Base-by-base conservation (phyloP, 768 basidiomycete species). In the Neoboletus magnificus region DNA sequence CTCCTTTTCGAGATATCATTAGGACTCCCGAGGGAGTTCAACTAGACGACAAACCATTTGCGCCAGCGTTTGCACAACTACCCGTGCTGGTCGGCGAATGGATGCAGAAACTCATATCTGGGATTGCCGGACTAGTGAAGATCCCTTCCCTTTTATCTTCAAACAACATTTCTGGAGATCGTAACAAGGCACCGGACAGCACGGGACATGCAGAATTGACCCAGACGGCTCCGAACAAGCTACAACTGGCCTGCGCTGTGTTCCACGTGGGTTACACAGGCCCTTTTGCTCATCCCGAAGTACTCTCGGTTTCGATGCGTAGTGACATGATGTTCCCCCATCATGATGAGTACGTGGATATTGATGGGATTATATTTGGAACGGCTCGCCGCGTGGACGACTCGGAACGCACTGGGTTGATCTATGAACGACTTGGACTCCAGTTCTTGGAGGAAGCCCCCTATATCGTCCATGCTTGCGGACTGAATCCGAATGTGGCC, bases 1-100 rank as follows among this genome's bases (percentile, higher is more conserved):
- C 65, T 36, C 43, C 41, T 4, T 66, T 65, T 25, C 49, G n/a
- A 32, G 48, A 52, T 15, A 29, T 55, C 13, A 55, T 66, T 42
- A 48, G 30, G 18, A 22, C 44, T 6, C 50, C 53, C 1, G 55
- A 56, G 13, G 54, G 22, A 16, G 4, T 41, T 22, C 20, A 6
- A 13, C 6, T 20, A 13, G n/a, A 52, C 1, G 39, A 54, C 29
- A 27, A 44, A 8, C 12, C 8, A 2, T 60, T 66, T 45, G 48
- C 35, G 18, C 20, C 55, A 40, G 61, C 60, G 6, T 57, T 65
- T 23, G 50, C 49, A 33, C 57, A 60, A 15, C 36, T 66, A 5
- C 56, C 57, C 27, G 12, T 9, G 11, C n/a, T 62, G 0, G 51
- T 55, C 12, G 30, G 47, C 39, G 25, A 32, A 15, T 65, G 64